Evolutionary conservation across 2,329 filamentous ascomycete species (phyloP), one percentile per base, ranked within the genome.

Genomic region (Colletotrichum neosansevieriae): DNA sequence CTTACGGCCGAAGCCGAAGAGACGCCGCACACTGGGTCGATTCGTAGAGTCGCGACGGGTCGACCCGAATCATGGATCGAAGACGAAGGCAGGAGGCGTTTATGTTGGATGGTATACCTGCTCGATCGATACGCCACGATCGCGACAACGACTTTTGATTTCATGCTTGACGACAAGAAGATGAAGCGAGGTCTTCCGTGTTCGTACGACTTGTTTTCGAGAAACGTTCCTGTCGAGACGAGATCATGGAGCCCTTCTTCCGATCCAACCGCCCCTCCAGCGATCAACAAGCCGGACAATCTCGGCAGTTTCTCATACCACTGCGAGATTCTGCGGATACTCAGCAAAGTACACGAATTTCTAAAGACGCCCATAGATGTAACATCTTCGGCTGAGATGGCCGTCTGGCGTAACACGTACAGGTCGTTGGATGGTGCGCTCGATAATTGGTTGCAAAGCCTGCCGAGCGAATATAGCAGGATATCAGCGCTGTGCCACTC

Each of bases 71-170:
- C 81, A 1, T 83, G 80, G 80, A 81, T 83, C 32, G 81, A 83
- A 58, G 81, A 83, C 32, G 81, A 83, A 69, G 79, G 81, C 6
- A 74, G 81, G 2, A 72, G 81, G 3, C 76, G 81, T 2, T 72
- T 82, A 0, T 82, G 79, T 58, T 83, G 81, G 81, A 82, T 83
- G 78, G 79, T 83, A 0, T 83, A 83, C 54, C 76, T 82, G 12
- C 75, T 83, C 9, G 81, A 83, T 62, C 76, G 81, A 45, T 83
- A 83, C 45, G 79, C 81, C 1, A 82, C 81, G 0, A 78, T 83
- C 44, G 80, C 79, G 5, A 80, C 80, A 1, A 79, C 78, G 0
- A 78, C 75, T 0, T 80, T 81, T 62, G 80, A 82, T 64, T 83
- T 83, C 63, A 78, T 80, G 68, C 76, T 83, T 40, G 78, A 79